Base-by-base conservation (phyloP, 176 grass and related monocot genomes). In the Stipa capillata region DNA sequence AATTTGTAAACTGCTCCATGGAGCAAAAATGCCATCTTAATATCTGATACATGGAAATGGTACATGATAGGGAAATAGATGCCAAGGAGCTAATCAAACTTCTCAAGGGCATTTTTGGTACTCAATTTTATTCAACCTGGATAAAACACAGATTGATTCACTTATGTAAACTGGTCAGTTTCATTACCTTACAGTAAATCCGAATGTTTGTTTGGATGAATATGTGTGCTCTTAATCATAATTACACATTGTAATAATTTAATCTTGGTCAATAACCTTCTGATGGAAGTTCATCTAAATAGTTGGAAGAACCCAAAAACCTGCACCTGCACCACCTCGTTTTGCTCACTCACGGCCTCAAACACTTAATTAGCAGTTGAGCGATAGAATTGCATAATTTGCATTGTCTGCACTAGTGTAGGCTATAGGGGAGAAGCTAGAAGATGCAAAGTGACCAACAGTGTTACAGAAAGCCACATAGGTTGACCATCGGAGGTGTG, bases 11-110 rank as follows among this genome's bases (percentile, higher is more conserved):
- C 12, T n/a, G n/a, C 13, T 66, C 15, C 28, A 82, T 43, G 21
- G 40, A 66, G 74, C 29, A 66, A 79, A 42, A 78, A 24, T 33
- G 20, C 6, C 65, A 65, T 29, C 34, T 25, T n/a, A n/a, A n/a
- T n/a, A n/a, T n/a, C n/a, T n/a, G n/a, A n/a, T n/a, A 67, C 36
- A 67, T 41, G 36, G 33, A 9, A 35, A 28, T 35, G 17, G 29
- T 77, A 77, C 72, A 70, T 20, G 74, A n/a, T 36, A 71, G 31
- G 29, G n/a, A 73, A 72, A 57, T 40, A 73, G 79, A 73, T 40
- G 36, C 58, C 48, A 66, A 79, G 13, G 33, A 37, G 41, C 25
- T 74, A 34, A 41, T n/a, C 33, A 74, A 77, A 51, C 32, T 76
- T 52, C 18, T 59, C 37, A 69, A 37, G 20, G 24, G 10, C 12